A percentile compares a stretch with the other conserved stretches of the same genome.
Evolutionary conservation across 805 yeast species (phyloP).

Genomic region (Candida easanensis): DNA sequence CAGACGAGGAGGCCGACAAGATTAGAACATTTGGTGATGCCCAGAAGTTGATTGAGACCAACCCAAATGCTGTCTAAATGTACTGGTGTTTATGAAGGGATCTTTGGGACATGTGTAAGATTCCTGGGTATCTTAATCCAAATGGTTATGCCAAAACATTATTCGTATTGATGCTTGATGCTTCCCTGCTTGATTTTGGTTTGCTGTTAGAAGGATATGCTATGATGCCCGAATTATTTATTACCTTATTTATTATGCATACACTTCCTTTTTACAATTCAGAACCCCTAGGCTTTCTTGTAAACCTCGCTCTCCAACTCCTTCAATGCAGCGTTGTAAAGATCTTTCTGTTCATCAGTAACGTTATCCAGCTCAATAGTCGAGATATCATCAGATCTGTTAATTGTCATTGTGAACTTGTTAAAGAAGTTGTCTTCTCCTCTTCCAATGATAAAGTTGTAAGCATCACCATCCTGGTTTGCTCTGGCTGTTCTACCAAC

Average conservation of each 20-base stretch:
- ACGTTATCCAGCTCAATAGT: slow-evolving; percentile 28
- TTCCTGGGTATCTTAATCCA: neutral
- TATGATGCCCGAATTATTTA: slow-evolving; percentile 8
- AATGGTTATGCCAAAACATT: too few species aligned
- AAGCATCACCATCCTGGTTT: slow-evolving; percentile 69
- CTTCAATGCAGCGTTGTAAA: slow-evolving; percentile 44
- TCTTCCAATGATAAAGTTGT: slow-evolving; percentile 68
- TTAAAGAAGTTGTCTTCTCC: slow-evolving; percentile 72
- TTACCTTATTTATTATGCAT: slow-evolving; percentile 11
- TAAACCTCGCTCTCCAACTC: slow-evolving; percentile 42
- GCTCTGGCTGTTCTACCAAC: slow-evolving; percentile 99
- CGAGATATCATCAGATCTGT: slow-evolving; percentile 42
- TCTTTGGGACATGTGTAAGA: too few species aligned
- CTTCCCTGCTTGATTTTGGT: neutral
- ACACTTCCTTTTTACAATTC: neutral
- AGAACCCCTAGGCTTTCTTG: slow-evolving; percentile 7
- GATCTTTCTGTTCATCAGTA: slow-evolving; percentile 27
- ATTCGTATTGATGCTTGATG: too few species aligned
- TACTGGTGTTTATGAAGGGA: too few species aligned
- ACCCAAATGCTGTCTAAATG: slow-evolving; percentile 22
- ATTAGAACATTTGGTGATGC: slow-evolving; percentile 87
- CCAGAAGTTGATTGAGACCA: slow-evolving; percentile 58
- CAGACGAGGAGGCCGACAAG: slow-evolving; percentile 82
- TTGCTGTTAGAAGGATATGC: neutral
- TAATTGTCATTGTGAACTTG: slow-evolving; percentile 48